phyloP scores from a whole-genome alignment of 192 early-diverging fungal genomes.

The Funneliformis mosseae region DNA sequence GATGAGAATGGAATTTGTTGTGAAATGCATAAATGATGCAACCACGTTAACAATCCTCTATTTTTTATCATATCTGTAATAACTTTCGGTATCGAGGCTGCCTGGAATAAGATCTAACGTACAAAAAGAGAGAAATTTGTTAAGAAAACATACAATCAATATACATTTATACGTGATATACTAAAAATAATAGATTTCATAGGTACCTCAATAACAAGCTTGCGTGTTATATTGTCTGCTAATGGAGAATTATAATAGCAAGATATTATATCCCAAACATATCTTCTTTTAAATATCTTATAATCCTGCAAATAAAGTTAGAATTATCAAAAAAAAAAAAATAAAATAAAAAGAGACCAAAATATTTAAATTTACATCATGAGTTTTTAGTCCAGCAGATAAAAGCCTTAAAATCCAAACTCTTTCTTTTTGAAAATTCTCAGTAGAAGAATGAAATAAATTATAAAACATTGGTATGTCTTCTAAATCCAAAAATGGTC shows the following conservation, averaged over 20 bases:
- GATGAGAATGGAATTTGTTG: conserved; percentile 7
- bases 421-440: conserved; percentile 66
- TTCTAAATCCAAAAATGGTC: conserved; percentile 71
- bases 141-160: too few relatives aligned
- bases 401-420: conserved; percentile 74
- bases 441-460: conserved; percentile 71
- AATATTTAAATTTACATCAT: conserved; percentile 43
- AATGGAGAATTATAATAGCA: conserved; percentile 69
- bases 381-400: conserved; percentile 56
- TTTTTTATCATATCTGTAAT: conserved; percentile 62
- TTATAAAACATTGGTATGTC: conserved; percentile 86
- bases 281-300: conserved; percentile 64
- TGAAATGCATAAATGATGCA: conserved; percentile 43
- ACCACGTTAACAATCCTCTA: conserved; percentile 59
- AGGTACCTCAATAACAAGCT: conserved; percentile 52
- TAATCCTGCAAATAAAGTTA: conserved; percentile 57
- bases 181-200: neutral
- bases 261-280: conserved; percentile 69
- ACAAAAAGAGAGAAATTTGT: neutral
- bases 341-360: neutral
- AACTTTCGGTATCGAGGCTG: conserved; percentile 55
- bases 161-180: neutral
- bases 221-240: conserved; percentile 58
- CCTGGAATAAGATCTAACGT: conserved; percentile 56
- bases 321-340: neutral